Base-by-base conservation (phyloP, 371 early-diverging fungal species). In the Rhizopus arrhizus region DNA sequence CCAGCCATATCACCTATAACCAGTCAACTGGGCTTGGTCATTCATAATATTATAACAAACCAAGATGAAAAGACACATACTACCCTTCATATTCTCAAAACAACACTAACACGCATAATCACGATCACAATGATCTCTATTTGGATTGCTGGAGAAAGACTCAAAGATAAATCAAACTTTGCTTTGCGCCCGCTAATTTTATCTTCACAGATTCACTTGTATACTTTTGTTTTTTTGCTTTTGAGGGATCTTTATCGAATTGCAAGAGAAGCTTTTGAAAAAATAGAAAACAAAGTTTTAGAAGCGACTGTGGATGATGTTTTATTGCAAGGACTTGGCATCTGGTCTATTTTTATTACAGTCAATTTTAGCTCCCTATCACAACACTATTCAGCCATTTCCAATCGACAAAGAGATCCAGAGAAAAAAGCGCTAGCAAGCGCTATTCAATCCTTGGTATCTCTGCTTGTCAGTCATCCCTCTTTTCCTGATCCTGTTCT, bases 401-500 rank as follows among this genome's bases (percentile, higher is more conserved):
- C 61, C 3, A 61, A 52, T 10, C 51, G 66, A 65, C 60, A 48
- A 33, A 57, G 51, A 58, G 66, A 48, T 29, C 61, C 69, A 15
- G 64, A 55, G 45, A 70, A 66, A 31, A 66, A 69, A 32, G 59
- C 56, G 4, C 33, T 77, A 12, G 65, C 65, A 3, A 71, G 62
- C 47, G 69, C 71, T 5, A 57, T 78, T 32, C 79, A 78, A 64
- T 60, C 75, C 0, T 66, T 78, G 13, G 48, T 71, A 11, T 69
- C 74, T 0, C 45, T 67, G 4, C 16, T 78, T 5, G 70, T 78
- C 32, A 60, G 58, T 22, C 70, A 78, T 43, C 66, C 72, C 15
- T 66, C 64, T n/a, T 78, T 78, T 33, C 75, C 75, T 22, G 75
- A 73, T 40, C 78, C 78, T 40, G 69, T 73, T 0, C 42, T 69